A percentile compares a stretch with the other conserved stretches of the same genome.
Conservation (phyloP, 2,329 filamentous ascomycete genomes). For the Tolypocladium inflatum region DNA sequence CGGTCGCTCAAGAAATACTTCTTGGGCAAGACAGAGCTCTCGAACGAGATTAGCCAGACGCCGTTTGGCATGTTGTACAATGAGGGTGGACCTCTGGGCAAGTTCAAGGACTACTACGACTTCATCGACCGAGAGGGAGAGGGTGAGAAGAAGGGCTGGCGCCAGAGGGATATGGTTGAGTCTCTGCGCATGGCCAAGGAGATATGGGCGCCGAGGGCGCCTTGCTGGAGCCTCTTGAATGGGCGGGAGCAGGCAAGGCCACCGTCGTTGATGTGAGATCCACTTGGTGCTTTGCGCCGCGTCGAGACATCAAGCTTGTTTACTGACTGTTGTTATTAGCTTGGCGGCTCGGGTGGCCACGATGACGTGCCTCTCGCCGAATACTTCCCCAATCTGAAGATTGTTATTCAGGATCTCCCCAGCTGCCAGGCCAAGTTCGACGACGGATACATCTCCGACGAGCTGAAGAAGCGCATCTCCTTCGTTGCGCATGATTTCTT, state of each 20-base stretch:
- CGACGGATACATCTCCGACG: slow-evolving; percentile 15
- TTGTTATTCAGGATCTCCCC: slow-evolving; percentile 33
- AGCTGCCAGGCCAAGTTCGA: slow-evolving; percentile 22
- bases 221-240: slow-evolving; percentile 8
- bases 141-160: slow-evolving; percentile 9
- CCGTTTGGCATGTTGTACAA: slow-evolving; percentile 19
- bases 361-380: slow-evolving; percentile 18
- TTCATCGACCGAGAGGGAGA: slow-evolving; percentile 6
- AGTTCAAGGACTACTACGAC: slow-evolving; percentile 6
- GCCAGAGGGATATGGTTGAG: slow-evolving; percentile 7
- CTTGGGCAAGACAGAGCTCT: slow-evolving; percentile 15
- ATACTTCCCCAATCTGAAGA: slow-evolving; percentile 19
- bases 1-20: slow-evolving; percentile 19
- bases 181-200: slow-evolving; percentile 1
- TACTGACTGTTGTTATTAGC: slow-evolving; percentile 9
- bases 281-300: background rate
- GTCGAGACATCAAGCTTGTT: background rate
- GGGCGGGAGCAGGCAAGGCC: slow-evolving; percentile 3
- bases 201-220: slow-evolving; percentile 2
- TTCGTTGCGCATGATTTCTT: slow-evolving; percentile 28
- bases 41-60: slow-evolving; percentile 20
- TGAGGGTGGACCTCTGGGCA: slow-evolving; percentile 2
- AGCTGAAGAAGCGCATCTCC: slow-evolving; percentile 19
- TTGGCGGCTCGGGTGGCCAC: slow-evolving; percentile 30
- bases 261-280: slow-evolving; percentile 8